These are phyloP conservation scores for Ogataea salicorniae DNA, from an alignment of 805 yeast genomes.

Conservation along the genomic window DNA sequence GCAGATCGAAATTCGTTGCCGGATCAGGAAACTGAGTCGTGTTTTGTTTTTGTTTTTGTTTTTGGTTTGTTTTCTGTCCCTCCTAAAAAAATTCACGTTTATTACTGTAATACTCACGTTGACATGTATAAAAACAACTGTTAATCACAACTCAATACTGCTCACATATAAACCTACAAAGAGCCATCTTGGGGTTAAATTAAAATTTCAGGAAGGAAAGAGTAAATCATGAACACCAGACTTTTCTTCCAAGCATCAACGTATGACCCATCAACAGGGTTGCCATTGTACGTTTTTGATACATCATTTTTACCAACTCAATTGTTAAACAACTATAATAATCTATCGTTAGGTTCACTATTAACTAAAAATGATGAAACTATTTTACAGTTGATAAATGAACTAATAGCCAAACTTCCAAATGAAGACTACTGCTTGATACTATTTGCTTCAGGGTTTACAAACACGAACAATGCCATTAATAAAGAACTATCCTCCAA, in stretches of 20 bases:
- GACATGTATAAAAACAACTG: too few species aligned
- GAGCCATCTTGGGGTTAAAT: neutral
- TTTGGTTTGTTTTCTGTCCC: too few species aligned
- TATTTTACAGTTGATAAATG: conserved; percentile 50
- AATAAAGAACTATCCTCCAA: conserved; percentile 5
- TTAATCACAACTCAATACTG: too few species aligned
- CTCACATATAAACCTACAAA: neutral
- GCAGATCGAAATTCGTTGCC: too few species aligned
- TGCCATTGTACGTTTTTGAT: conserved; percentile 79
- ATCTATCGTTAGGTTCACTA: too few species aligned
- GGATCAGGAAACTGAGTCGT: too few species aligned
- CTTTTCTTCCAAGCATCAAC: conserved; percentile 56
- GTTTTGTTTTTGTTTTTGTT: too few species aligned
- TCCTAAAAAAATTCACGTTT: too few species aligned
- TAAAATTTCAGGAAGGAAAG: neutral
- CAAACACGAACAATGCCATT: conserved; percentile 3
- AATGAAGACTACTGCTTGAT: conserved; percentile 57
- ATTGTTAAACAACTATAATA: conserved; percentile 22
- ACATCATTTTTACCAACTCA: conserved; percentile 72
- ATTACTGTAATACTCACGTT: too few species aligned
- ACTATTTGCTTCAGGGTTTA: conserved; percentile 80
- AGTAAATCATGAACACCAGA: conserved; percentile 32
- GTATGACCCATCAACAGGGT: conserved; percentile 58
- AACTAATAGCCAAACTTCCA: conserved; percentile 56
- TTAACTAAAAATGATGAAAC: conserved; percentile 23